A percentile compares a stretch with the other conserved stretches of the same genome.
These are phyloP conservation scores for Suhomyces kilbournensis DNA, from an alignment of 805 yeast genomes.

Conservation along the genomic window DNA sequence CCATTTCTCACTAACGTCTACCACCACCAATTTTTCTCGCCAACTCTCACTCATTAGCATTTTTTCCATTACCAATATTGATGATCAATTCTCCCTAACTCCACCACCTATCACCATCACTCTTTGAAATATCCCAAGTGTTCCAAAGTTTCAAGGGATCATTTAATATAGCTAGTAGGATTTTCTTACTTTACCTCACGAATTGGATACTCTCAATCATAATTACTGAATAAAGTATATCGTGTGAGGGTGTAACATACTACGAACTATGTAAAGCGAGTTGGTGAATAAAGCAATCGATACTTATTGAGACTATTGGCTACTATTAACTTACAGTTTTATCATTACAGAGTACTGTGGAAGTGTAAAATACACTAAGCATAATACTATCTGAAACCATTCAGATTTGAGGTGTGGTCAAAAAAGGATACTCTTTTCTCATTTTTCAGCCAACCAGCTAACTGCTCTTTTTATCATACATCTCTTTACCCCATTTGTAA, in stretches of 20 bases:
- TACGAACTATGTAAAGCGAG: neutral
- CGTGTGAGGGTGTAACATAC: neutral
- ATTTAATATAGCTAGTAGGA: neutral
- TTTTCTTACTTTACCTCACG: neutral
- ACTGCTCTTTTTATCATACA: conserved; percentile 46
- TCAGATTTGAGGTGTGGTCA: neutral
- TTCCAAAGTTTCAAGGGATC: too few relatives aligned
- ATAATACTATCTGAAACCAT: neutral
- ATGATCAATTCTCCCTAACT: neutral
- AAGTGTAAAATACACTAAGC: neutral
- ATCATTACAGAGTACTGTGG: neutral
- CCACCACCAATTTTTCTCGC: neutral
- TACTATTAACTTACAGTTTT: neutral
- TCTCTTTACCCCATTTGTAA: conserved; percentile 81
- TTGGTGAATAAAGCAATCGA: neutral
- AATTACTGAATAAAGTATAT: neutral
- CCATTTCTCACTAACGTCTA: too few relatives aligned
- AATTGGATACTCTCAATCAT: neutral
- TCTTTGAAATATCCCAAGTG: neutral
- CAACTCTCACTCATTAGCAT: neutral
- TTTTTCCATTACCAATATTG: neutral
- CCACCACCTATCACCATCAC: neutral
- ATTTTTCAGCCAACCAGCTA: neutral
- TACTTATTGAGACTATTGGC: neutral
- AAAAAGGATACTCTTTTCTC: too few relatives aligned